A percentile compares a stretch with the other conserved stretches of the same genome.
Conservation (phyloP, 371 early-diverging fungal species). For the Blastocladiella emersonii region DNA sequence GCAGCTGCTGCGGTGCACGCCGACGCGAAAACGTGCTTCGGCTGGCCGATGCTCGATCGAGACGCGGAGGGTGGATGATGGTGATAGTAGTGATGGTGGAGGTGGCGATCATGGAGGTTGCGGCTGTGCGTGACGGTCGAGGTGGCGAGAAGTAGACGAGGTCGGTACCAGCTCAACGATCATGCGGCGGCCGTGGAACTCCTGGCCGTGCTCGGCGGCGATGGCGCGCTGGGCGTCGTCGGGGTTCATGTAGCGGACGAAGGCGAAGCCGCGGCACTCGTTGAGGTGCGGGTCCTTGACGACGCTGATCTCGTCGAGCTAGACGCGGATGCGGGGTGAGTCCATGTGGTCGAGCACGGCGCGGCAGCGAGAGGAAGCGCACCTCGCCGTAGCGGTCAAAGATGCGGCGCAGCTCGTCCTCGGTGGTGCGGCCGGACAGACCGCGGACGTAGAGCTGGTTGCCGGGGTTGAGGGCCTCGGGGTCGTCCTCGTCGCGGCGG, state of each 20-base stretch:
- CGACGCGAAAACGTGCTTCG: too few species aligned
- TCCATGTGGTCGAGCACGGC: too few species aligned
- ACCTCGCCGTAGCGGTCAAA: background rate
- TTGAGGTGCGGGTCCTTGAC: background rate
- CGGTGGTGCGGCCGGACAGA: background rate
- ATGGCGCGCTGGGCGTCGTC: background rate
- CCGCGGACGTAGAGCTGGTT: background rate
- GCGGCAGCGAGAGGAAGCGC: too few species aligned
- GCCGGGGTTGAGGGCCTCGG: background rate
- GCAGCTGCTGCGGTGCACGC: too few species aligned
- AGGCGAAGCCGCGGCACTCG: constrained; percentile 1
- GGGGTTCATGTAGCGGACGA: background rate
- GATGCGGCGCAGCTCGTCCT: background rate
- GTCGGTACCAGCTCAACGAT: constrained; percentile 1
- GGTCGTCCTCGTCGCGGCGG: too few species aligned
- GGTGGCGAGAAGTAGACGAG: too few species aligned
- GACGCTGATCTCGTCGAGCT: background rate
- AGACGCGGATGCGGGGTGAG: too few species aligned
- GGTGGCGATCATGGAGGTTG: too few species aligned
- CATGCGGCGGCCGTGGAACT: background rate
- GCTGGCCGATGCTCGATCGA: too few species aligned
- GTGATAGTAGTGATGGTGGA: background rate
- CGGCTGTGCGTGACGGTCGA: too few species aligned
- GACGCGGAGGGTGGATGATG: too few species aligned
- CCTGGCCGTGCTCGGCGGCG: background rate